Evolutionary conservation across 345 rosid genomes (phyloP), one percentile per base, ranked within the genome.

Genomic region (Lepidium africanum): DNA sequence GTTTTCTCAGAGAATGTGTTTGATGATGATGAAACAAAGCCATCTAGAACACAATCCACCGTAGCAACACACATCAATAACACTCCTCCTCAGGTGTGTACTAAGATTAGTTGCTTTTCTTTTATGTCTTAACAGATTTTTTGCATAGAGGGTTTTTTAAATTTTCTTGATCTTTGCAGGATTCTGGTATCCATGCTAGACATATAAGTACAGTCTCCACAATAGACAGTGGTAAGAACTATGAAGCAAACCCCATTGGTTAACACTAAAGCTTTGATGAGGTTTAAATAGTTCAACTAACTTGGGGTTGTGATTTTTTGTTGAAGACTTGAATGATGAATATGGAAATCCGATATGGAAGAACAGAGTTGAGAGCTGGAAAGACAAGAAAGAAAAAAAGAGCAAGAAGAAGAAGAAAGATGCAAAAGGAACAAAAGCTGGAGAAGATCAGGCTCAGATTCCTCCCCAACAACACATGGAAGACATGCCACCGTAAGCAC

Each of bases 351-450:
- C 99, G 5, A 87, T 94, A 43, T 94, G 99, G 99, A 94, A 91
- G 85, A 91, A 89, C 72, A 83, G 97, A 58, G 97, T 94, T 52
- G 97, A 94, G 65, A 94, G 95, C 62, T 91, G 97, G 97, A 94
- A 89, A 83, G 97, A 87, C 42, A 94, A 94, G 79, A 94, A 93
- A 82, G 80, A 67, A 77, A 87, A 89, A 85, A 94, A 88, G 85
- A 89, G 80, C 67, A 88, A 84, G 65, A 51, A 73, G 23, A 48
- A 86, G 30, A 48, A 86, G 1, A 91, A 94, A 80, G 78, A 65
- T 64, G 0, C 53, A 57, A 74, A 74, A 30, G 15, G 40, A 51
- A 73, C 62, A 17, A 74, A 61, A 54, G 53, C 17, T 62, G 62
- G 50, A 12, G 92, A 81, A 73, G 77, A 67, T 51, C 82, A 80